Evolutionary conservation across 106 monocot species (phyloP).

Genomic region (Dendrobium nobile): DNA sequence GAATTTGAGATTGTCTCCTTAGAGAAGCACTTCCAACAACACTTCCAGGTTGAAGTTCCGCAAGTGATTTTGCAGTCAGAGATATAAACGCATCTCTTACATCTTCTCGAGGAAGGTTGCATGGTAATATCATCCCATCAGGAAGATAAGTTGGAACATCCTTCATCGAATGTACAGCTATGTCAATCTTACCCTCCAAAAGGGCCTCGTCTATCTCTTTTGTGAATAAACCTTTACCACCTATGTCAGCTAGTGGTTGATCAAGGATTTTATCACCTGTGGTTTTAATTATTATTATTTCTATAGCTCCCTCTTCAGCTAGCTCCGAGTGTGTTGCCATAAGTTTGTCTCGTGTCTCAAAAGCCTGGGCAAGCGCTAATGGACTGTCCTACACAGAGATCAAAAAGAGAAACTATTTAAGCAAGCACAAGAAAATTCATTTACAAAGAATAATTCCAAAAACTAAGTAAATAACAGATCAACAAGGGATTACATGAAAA

Average conservation of each 20-base stretch:
- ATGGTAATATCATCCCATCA: constrained; percentile 77
- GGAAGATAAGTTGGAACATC: constrained; percentile 98
- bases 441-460: not conserved
- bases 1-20: constrained; percentile 90
- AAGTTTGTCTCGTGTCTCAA: constrained; percentile 82
- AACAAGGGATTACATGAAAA: not conserved
- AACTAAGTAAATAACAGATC: not conserved
- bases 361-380: constrained; percentile 93
- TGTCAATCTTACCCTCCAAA: constrained; percentile 76
- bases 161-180: constrained; percentile 99
- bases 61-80: constrained; percentile 65
- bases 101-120: constrained; percentile 93
- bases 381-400: constrained; percentile 80
- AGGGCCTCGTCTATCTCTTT: constrained; percentile 99
- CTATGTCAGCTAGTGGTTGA: constrained; percentile 94
- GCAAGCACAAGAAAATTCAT: not conserved
- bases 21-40: constrained; percentile 93
- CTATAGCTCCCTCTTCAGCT: constrained; percentile 84
- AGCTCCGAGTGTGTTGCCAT: constrained; percentile 74
- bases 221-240: constrained; percentile 95
- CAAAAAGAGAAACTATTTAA: constrained; percentile 4
- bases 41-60: constrained; percentile 87
- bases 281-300: constrained; percentile 87
- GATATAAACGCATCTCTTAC: constrained; percentile 93
- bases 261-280: constrained; percentile 93